phyloP scores from a whole-genome alignment of 495 filamentous ascomycete genomes.

The Ramalina peruviana region DNA sequence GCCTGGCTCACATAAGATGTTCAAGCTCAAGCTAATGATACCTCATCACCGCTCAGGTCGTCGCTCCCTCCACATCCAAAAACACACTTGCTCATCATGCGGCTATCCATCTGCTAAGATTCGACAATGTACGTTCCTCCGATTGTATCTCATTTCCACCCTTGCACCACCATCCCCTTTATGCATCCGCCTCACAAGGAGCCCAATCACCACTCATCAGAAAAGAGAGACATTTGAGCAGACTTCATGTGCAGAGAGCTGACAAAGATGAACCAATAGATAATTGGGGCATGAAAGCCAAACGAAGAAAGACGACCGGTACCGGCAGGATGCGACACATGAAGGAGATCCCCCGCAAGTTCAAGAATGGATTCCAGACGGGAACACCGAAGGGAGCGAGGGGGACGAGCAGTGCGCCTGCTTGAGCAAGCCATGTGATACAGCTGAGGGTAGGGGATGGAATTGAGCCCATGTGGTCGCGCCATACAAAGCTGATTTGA shows the following conservation, averaged over 20 bases:
- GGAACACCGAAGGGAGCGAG: slow-evolving; percentile 75
- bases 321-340: slow-evolving; percentile 87
- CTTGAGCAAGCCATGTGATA: not conserved
- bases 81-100: slow-evolving; percentile 94
- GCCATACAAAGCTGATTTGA: too few relatives aligned
- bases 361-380: slow-evolving; percentile 92
- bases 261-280: slow-evolving; percentile 35
- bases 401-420: slow-evolving; percentile 32
- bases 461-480: too few relatives aligned
- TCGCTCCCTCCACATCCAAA: slow-evolving; percentile 97
- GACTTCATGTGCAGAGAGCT: not conserved
- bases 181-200: not conserved
- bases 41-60: slow-evolving; percentile 41
- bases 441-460: too few relatives aligned
- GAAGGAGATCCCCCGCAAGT: slow-evolving; percentile 74
- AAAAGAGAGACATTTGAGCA: not conserved
- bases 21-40: not conserved
- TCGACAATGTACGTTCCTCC: slow-evolving; percentile 74
- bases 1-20: not conserved
- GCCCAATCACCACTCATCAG: not conserved
- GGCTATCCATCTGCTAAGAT: slow-evolving; percentile 95
- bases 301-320: slow-evolving; percentile 97
- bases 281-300: slow-evolving; percentile 99
- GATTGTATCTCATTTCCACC: not conserved
- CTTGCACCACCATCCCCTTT: not conserved